Percentiles rank a stretch among this genome's conserved stretches.
Conservation (phyloP, 345 rosid genomes). For the Brassica cretica region DNA sequence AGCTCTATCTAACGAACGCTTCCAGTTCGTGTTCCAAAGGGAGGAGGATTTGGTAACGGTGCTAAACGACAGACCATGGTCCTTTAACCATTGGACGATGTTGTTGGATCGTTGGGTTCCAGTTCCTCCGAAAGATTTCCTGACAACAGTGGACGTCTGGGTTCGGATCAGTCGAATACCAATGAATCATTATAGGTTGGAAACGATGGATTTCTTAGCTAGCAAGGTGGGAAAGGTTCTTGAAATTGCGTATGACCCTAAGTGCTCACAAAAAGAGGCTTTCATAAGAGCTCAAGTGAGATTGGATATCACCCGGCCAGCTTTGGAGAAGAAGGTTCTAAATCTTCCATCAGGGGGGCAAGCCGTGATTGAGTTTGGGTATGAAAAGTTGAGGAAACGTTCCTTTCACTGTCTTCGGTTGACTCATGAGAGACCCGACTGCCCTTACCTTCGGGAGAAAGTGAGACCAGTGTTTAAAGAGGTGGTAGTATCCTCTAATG, state of each 20-base stretch:
- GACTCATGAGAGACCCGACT: background rate
- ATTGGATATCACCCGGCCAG: background rate
- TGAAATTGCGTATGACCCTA: background rate
- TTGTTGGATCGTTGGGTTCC: too few relatives aligned
- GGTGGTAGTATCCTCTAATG: too few relatives aligned
- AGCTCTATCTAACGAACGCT: too few relatives aligned
- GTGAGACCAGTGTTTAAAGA: too few relatives aligned
- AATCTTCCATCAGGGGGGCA: background rate
- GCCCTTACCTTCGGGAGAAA: background rate
- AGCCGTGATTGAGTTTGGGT: background rate
- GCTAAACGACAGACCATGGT: too few relatives aligned
- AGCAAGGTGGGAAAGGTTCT: background rate
- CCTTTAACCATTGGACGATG: too few relatives aligned
- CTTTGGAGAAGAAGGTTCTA: background rate
- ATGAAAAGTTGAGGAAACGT: background rate
- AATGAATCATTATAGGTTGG: background rate
- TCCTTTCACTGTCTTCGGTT: background rate
- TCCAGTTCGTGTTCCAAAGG: too few relatives aligned
- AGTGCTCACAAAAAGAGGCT: background rate
- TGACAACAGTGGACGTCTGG: too few relatives aligned
- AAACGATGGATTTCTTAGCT: background rate
- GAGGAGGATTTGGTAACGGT: too few relatives aligned
- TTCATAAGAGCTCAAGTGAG: background rate
- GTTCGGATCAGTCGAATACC: background rate
- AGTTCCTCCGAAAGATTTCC: too few relatives aligned